These are phyloP conservation scores for Lepidium africanum DNA, from an alignment of 345 rosid species.

Conservation along the genomic window DNA sequence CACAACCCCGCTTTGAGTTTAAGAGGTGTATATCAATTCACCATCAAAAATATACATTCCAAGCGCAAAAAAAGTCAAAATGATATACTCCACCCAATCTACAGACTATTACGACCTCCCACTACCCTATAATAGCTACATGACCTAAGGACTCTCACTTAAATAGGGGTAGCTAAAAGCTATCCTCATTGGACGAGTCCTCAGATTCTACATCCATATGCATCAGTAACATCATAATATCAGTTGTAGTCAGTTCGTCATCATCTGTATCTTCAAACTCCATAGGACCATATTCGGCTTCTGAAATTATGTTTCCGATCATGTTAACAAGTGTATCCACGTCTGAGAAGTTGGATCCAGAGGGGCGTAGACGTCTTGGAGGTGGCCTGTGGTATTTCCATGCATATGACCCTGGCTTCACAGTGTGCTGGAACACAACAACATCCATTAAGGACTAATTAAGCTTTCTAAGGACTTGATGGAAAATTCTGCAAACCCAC, in stretches of 20 bases:
- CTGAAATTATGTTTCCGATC: slow-evolving; percentile 41
- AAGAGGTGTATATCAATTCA: slow-evolving; percentile 18
- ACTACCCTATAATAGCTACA: slow-evolving; percentile 1
- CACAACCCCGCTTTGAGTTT: slow-evolving; percentile 13
- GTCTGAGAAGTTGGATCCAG: slow-evolving; percentile 29
- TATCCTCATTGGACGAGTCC: slow-evolving; percentile 47
- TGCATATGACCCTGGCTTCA: slow-evolving; percentile 75
- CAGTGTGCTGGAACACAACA: slow-evolving; percentile 63
- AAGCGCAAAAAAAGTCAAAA: neutral
- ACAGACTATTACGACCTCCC: neutral
- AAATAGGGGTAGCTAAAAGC: slow-evolving; percentile 2
- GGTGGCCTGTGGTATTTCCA: slow-evolving; percentile 70
- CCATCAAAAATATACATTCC: slow-evolving; percentile 12
- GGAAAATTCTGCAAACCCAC: slow-evolving; percentile 11
- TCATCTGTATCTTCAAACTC: slow-evolving; percentile 36
- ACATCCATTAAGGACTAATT: slow-evolving; percentile 39
- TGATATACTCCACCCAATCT: neutral
- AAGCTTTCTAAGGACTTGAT: slow-evolving; percentile 24
- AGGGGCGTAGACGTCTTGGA: slow-evolving; percentile 43
- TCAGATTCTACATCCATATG: slow-evolving; percentile 39
- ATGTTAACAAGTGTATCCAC: slow-evolving; percentile 41
- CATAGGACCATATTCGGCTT: slow-evolving; percentile 42
- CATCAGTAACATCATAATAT: slow-evolving; percentile 44
- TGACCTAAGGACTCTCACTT: slow-evolving; percentile 24
- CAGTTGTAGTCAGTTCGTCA: slow-evolving; percentile 40